A percentile compares a stretch with the other conserved stretches of the same genome.
Evolutionary conservation across 129 eudicot genomes (phyloP).

Genomic region (Artemisia argyi): DNA sequence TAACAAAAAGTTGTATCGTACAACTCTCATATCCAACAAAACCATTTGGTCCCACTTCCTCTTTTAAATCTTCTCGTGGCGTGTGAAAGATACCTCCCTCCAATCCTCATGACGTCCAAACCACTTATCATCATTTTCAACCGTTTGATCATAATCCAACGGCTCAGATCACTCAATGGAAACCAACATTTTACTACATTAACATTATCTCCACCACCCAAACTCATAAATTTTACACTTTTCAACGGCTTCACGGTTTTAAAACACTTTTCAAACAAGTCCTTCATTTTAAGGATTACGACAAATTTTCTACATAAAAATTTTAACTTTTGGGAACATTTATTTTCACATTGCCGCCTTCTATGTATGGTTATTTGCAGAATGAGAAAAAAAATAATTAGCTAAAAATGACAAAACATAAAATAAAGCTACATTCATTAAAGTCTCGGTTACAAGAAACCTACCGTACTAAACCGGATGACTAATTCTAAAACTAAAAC

Average conservation of each 20-base stretch:
- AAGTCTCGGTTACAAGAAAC: constrained; percentile 57
- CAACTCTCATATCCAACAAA: constrained; percentile 28
- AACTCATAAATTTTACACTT: constrained; percentile 36
- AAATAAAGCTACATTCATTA: constrained; percentile 49
- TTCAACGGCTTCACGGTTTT: constrained; percentile 35
- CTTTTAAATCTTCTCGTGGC: constrained; percentile 38
- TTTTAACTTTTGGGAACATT: neutral
- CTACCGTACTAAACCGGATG: constrained; percentile 37
- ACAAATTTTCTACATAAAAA: neutral
- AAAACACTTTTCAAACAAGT: neutral
- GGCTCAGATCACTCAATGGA: constrained; percentile 13
- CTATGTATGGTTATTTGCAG: neutral
- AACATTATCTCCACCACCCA: constrained; percentile 30
- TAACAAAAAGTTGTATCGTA: constrained; percentile 30
- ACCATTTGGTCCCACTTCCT: constrained; percentile 25
- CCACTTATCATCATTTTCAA: constrained; percentile 3
- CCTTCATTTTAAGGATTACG: neutral
- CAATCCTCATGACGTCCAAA: constrained; percentile 38
- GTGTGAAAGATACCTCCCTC: constrained; percentile 34
- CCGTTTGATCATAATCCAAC: constrained; percentile 26
- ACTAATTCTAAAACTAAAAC: neutral
- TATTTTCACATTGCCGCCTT: neutral
- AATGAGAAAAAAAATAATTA: neutral
- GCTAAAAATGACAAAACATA: neutral
- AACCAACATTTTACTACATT: constrained; percentile 22